Evolutionary conservation across 345 rosid genomes (phyloP), one percentile per base, ranked within the genome.

Genomic region (Citropsis articulata): DNA sequence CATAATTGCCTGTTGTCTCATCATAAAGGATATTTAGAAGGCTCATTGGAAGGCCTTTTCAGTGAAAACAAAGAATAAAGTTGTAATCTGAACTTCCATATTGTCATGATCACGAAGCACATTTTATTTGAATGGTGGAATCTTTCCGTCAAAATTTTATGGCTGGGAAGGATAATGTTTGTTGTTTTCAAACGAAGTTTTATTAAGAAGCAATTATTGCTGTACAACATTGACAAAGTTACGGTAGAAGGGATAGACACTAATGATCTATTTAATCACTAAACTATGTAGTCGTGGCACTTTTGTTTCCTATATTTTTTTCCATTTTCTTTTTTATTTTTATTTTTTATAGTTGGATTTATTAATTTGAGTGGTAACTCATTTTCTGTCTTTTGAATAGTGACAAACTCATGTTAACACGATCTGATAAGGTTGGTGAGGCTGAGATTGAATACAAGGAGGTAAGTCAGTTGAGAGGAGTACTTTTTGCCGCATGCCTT

Each of bases 381-480:
- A 30, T 53, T 30, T 45, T 14, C 3, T 48, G 18, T 72, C 12
- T 67, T 24, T 53, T 48, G 72, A 45, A 72, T 91, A 96, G 99
- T 48, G 97, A 96, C 85, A 96, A 94, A 83, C 98, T 94, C 72
- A 89, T 91, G 95, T 84, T 90, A 76, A 92, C 94, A 31, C 93
- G 98, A 25, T 96, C 99, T 0, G 98, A 94, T 53, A 91, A 84
- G 89, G 97, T 90, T 80, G 89, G 91, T 72, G 99, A 94, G 76
- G 98, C 98, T 1, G 99, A 94, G 87, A 78, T 79, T 21, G 98
- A 96, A 78, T 96, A 90, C 84, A 89, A 79, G 71, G 95, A 92
- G 97, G 99, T 83, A 88, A 86, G 87, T 85, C 61, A 22, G 45
- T 63, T 65, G 31, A 28, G 5, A 21, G 24, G 28, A 60, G 35